A percentile compares a stretch with the other conserved stretches of the same genome.
These are phyloP conservation scores for Naegleria lovaniensis DNA, from an alignment of 208 protist species.

Conservation along the genomic window DNA sequence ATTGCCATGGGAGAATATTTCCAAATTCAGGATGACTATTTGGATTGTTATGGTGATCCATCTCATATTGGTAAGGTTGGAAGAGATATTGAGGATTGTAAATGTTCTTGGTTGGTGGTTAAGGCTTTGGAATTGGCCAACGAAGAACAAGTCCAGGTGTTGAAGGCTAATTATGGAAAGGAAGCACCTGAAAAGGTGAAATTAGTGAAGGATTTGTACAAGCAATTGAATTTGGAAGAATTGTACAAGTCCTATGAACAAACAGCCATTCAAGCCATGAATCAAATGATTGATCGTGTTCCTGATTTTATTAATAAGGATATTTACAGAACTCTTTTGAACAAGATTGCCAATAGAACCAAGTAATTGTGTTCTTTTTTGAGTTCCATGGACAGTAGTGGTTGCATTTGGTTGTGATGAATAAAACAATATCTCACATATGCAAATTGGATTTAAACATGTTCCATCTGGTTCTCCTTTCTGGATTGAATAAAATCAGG, in stretches of 20 bases:
- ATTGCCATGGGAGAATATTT: slow-evolving; percentile 93
- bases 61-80: slow-evolving; percentile 92
- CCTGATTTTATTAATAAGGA: not conserved
- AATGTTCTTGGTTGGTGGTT: slow-evolving; percentile 91
- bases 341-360: not conserved
- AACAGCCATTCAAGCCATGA: not conserved
- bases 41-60: slow-evolving; percentile 91
- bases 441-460: too few species aligned
- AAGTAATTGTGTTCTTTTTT: too few species aligned
- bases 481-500: too few species aligned
- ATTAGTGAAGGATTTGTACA: slow-evolving; percentile 75
- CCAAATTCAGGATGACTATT: slow-evolving; percentile 94
- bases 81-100: slow-evolving; percentile 94
- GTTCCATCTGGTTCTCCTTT: too few species aligned
- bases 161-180: slow-evolving; percentile 81
- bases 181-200: slow-evolving; percentile 61
- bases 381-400: too few species aligned
- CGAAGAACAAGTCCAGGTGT: slow-evolving; percentile 52
- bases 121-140: slow-evolving; percentile 61
- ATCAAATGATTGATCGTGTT: not conserved
- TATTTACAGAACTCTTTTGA: not conserved
- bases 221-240: slow-evolving; percentile 60
- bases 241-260: slow-evolving; percentile 67
- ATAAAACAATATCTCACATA: too few species aligned
- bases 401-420: too few species aligned